A percentile compares a stretch with the other conserved stretches of the same genome.
Evolutionary conservation across 1,284 basidiomycete genomes (phyloP).

Genomic region (Omphalotus olearius): DNA sequence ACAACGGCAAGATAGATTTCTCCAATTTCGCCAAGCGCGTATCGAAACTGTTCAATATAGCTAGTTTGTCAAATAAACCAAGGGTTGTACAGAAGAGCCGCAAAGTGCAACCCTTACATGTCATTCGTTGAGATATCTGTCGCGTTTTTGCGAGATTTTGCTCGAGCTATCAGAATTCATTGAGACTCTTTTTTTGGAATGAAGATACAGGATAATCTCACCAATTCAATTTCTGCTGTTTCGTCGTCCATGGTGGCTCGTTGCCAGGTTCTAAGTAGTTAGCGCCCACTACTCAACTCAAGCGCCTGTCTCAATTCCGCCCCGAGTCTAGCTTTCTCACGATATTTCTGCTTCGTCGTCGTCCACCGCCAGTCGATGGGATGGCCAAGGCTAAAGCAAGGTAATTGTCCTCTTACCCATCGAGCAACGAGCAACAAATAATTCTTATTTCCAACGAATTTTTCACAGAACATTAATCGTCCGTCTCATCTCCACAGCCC

Average conservation of each 20-base stretch:
- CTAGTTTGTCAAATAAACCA: constrained; percentile 37
- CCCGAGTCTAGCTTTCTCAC: no score
- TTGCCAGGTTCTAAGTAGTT: background rate
- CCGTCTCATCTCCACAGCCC: constrained; percentile 83
- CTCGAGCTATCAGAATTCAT: constrained; percentile 51
- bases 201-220: constrained; percentile 25
- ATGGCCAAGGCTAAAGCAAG: constrained; percentile 32
- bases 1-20: constrained; percentile 75
- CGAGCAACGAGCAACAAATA: no score
- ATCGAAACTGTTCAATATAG: constrained; percentile 76
- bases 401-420: constrained; percentile 14
- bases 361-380: background rate
- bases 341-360: background rate
- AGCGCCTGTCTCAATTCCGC: no score
- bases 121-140: constrained; percentile 80
- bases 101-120: constrained; percentile 44
- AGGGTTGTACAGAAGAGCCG: background rate
- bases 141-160: constrained; percentile 81
- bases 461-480: constrained; percentile 72
- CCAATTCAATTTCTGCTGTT: constrained; percentile 72
- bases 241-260: constrained; percentile 73
- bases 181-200: no score
- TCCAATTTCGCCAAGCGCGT: constrained; percentile 73
- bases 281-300: no score
- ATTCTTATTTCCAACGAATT: no score